These are phyloP conservation scores for Pythium aquatile DNA, from an alignment of 352 stramenopile species.

Conservation along the genomic window DNA sequence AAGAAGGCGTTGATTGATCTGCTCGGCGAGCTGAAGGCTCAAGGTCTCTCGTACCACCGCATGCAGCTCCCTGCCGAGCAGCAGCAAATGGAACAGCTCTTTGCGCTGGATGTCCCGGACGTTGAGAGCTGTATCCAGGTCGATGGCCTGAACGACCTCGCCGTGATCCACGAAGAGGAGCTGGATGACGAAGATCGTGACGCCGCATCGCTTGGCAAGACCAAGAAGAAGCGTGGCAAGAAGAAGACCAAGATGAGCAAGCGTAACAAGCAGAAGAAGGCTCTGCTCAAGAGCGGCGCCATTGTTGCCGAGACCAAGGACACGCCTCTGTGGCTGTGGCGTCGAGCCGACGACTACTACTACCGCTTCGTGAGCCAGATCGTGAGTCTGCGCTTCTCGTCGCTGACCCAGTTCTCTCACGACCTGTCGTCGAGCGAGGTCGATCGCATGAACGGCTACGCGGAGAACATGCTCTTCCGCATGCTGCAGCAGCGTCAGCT, in stretches of 20 bases:
- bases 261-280: conserved; percentile 15
- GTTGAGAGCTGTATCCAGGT: conserved; percentile 81
- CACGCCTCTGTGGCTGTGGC: conserved; percentile 77
- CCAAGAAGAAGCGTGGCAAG: conserved; percentile 25
- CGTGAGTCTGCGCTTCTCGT: conserved; percentile 71
- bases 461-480: conserved; percentile 87
- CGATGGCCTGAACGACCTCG: conserved; percentile 54
- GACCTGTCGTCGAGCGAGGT: conserved; percentile 83
- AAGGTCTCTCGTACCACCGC: conserved; percentile 81
- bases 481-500: conserved; percentile 88
- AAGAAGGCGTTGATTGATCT: conserved; percentile 97
- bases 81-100: conserved; percentile 78
- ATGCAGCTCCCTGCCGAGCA: conserved; percentile 70
- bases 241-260: conserved; percentile 33
- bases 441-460: conserved; percentile 86
- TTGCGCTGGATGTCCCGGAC: conserved; percentile 79
- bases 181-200: conserved; percentile 7
- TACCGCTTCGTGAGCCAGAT: conserved; percentile 86
- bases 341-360: conserved; percentile 87
- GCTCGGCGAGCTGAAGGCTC: conserved; percentile 83
- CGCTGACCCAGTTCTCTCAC: conserved; percentile 79
- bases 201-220: background rate
- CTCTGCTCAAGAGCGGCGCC: background rate
- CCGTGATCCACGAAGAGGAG: conserved; percentile 34
- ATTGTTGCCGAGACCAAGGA: conserved; percentile 35